A percentile compares a stretch with the other conserved stretches of the same genome.
Evolutionary conservation across 169 alveolate genomes (phyloP).

Genomic region (Haemoproteus tartakovskyi): DNA sequence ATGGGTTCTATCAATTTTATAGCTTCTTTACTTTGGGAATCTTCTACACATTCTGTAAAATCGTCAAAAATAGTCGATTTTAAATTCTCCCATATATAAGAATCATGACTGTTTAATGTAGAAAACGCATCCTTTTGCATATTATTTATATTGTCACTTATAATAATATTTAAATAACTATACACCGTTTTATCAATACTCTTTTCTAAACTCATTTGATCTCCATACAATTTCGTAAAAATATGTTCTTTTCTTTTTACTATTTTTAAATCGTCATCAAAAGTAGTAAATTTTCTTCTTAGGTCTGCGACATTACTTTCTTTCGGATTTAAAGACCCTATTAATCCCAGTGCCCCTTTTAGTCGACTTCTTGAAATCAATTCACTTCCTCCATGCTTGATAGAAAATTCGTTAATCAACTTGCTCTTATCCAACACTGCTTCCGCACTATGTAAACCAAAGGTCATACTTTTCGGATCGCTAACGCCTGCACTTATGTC

Average conservation of each 20-base stretch:
- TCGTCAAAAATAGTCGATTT: conserved; percentile 49
- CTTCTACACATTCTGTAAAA: conserved; percentile 46
- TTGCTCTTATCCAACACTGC: too few species aligned
- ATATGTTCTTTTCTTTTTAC: conserved; percentile 23
- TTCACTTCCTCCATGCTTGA: too few species aligned
- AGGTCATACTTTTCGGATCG: too few species aligned
- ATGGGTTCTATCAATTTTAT: conserved; percentile 14
- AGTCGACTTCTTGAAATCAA: too few species aligned
- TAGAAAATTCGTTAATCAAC: too few species aligned
- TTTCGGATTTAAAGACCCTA: too few species aligned
- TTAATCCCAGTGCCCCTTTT: too few species aligned
- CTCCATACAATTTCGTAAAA: conserved; percentile 20
- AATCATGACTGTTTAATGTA: conserved; percentile 61
- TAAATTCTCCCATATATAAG: conserved; percentile 61
- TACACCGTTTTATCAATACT: conserved; percentile 18
- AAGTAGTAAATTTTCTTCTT: not conserved
- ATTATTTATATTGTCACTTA: conserved; percentile 58
- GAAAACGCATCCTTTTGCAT: conserved; percentile 61
- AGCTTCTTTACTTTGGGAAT: conserved; percentile 37
- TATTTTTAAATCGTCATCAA: conserved; percentile 21
- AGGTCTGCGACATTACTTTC: too few species aligned
- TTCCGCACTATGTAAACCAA: too few species aligned
- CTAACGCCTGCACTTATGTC: too few species aligned
- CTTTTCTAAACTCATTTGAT: conserved; percentile 17
- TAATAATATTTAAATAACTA: conserved; percentile 52